Evolutionary conservation across 306 rosid genomes (phyloP), one percentile per base, ranked within the genome.

Genomic region (Luffa acutangula): DNA sequence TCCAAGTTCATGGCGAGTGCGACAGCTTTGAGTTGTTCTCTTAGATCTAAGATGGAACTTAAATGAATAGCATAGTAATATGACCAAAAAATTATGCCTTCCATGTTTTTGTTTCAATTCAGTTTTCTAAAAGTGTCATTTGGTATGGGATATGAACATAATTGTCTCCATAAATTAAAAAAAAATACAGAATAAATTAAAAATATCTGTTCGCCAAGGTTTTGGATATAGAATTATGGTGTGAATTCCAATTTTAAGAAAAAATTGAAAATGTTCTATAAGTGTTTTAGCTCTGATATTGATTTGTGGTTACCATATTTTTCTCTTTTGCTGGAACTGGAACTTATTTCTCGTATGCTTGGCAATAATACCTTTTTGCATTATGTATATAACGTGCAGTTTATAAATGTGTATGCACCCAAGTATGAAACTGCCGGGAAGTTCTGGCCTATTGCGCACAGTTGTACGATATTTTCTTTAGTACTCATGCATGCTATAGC

Each of bases 401-500:
- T 89, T 80, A 81, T 92, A 56, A 92, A 92, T 85, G 97, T 95
- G 51, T 92, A 92, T 66, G 93, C 85, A 11, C 92, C 97, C 9
- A 87, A 53, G 83, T 91, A 81, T 80, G 99, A 91, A 84, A 91
- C 94, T 34, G 99, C 94, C 0, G 99, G 99, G 85, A 89, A 87
- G 83, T 93, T 87, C 77, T 95, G 99, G 99, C 99, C 99, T 12
- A 83, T 83, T 13, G 95, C 87, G 72, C 99, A 95, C 87, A 86
- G 87, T 71, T 89, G 96, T 33, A 88, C 82, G 87, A 91, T 95
- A 83, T 91, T 95, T 82, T 93, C 97, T 78, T 90, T 95, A 62
- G 86, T 93, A 36, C 97, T 95, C 85, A 93, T 91, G 99, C 99
- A 93, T 57, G 86, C 89, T 59, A 93, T 95, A 84, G 99, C 99